Evolutionary conservation across 2,329 filamentous ascomycete species (phyloP).

Genomic region (Arthrinium phaeospermum): DNA sequence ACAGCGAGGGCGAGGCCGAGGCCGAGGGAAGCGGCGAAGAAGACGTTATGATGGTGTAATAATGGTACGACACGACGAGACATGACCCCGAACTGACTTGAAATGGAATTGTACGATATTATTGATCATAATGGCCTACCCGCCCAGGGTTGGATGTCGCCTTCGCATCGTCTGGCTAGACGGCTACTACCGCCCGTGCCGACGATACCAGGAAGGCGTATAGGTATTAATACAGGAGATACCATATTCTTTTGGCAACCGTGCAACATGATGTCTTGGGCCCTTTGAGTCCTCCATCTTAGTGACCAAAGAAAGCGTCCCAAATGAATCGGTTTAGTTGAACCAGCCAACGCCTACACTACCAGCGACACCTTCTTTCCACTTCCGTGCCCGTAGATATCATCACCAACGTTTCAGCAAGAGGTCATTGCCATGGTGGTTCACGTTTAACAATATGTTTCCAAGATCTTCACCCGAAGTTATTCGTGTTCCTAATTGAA

Average conservation of each 20-base stretch:
- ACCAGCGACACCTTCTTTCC: too few species aligned
- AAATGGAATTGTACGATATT: conserved; percentile 10
- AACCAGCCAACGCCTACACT: too few species aligned
- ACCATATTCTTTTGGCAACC: neutral
- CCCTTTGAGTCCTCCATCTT: too few species aligned
- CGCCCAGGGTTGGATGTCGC: neutral
- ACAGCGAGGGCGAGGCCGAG: conserved; percentile 35
- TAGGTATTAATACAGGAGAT: neutral
- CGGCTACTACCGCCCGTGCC: neutral
- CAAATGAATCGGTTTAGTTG: too few species aligned
- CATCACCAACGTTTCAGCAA: too few species aligned
- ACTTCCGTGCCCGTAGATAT: too few species aligned
- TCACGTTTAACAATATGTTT: too few species aligned
- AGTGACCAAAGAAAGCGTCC: neutral
- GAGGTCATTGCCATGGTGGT: too few species aligned
- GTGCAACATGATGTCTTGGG: too few species aligned
- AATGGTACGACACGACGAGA: conserved; percentile 10
- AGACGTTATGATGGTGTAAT: conserved; percentile 55
- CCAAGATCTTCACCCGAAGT: too few species aligned
- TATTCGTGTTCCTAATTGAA: too few species aligned
- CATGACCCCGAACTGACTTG: conserved; percentile 1
- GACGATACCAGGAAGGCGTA: neutral
- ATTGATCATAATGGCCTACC: neutral
- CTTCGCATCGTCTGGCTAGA: neutral
- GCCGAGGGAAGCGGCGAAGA: conserved; percentile 48